Conservation (phyloP, 1,284 basidiomycete genomes). For the Irpex rosettiformis region DNA sequence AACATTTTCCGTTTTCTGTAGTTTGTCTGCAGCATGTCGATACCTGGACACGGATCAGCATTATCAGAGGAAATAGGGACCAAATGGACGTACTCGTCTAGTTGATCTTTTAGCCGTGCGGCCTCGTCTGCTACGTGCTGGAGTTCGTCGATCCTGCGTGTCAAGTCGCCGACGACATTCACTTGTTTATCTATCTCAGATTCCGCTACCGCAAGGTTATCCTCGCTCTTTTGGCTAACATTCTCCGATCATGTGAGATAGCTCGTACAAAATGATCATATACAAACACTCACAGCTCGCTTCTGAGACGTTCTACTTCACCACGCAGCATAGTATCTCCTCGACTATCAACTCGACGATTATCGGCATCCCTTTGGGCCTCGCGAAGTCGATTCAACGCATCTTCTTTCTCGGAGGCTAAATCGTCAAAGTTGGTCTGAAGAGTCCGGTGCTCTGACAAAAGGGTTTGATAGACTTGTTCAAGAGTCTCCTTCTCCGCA, state of each 20-base stretch:
- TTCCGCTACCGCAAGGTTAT: slow-evolving; percentile 79
- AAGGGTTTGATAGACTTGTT: slow-evolving; percentile 73
- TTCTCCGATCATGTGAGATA: slow-evolving; percentile 28
- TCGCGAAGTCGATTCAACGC: slow-evolving; percentile 53
- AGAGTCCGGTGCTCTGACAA: slow-evolving; percentile 75
- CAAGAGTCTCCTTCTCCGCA: slow-evolving; percentile 75
- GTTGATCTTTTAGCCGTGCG: slow-evolving; percentile 81
- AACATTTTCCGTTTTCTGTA: slow-evolving; percentile 94
- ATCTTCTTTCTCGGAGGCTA: slow-evolving; percentile 71
- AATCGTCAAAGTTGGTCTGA: slow-evolving; percentile 70
- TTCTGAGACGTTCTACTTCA: slow-evolving; percentile 77
- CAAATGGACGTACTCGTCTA: slow-evolving; percentile 76
- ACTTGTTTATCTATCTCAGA: slow-evolving; percentile 78
- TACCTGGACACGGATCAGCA: slow-evolving; percentile 45
- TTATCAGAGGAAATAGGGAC: background rate
- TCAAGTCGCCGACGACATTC: slow-evolving; percentile 65
- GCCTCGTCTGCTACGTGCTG: slow-evolving; percentile 76
- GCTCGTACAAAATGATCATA: no score
- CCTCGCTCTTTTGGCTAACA: slow-evolving; percentile 84
- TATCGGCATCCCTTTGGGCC: slow-evolving; percentile 55
- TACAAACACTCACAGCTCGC: slow-evolving; percentile 65
- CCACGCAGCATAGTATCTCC: slow-evolving; percentile 66
- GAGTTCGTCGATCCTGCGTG: slow-evolving; percentile 80
- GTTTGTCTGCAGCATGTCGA: slow-evolving; percentile 85
- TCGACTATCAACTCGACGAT: slow-evolving; percentile 55